Evolutionary conservation across 83 land plant genomes (phyloP).

Genomic region (Picea abies): DNA sequence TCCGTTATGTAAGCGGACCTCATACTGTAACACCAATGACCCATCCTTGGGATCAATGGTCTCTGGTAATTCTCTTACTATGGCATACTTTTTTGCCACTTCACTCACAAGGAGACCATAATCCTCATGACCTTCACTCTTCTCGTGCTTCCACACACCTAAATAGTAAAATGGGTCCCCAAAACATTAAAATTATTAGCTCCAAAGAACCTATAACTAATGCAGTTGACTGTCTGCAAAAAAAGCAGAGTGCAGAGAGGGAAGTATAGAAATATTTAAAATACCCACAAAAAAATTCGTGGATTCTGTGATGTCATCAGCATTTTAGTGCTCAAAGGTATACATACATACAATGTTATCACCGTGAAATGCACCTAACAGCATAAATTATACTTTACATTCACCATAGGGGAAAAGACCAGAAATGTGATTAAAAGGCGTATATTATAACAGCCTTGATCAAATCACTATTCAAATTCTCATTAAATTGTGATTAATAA

Average conservation of each 20-base stretch:
- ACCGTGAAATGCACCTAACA: too few relatives aligned
- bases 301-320: neutral
- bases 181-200: neutral
- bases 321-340: too few relatives aligned
- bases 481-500: too few relatives aligned
- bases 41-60: constrained; percentile 50
- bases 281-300: neutral
- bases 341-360: too few relatives aligned
- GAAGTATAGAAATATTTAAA: neutral
- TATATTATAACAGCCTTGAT: too few relatives aligned
- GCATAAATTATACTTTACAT: too few relatives aligned
- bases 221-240: neutral
- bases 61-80: constrained; percentile 58
- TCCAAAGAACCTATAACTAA: neutral
- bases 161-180: neutral
- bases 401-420: too few relatives aligned
- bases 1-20: constrained; percentile 73
- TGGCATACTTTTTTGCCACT: constrained; percentile 74
- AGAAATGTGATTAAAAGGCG: too few relatives aligned
- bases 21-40: constrained; percentile 71
- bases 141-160: constrained; percentile 87
- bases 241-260: neutral
- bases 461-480: too few relatives aligned
- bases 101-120: constrained; percentile 86
- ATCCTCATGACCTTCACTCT: constrained; percentile 88